Evolutionary conservation across 2,329 filamentous ascomycete species (phyloP), one percentile per base, ranked within the genome.

Genomic region (Epichloe gansuensis): DNA sequence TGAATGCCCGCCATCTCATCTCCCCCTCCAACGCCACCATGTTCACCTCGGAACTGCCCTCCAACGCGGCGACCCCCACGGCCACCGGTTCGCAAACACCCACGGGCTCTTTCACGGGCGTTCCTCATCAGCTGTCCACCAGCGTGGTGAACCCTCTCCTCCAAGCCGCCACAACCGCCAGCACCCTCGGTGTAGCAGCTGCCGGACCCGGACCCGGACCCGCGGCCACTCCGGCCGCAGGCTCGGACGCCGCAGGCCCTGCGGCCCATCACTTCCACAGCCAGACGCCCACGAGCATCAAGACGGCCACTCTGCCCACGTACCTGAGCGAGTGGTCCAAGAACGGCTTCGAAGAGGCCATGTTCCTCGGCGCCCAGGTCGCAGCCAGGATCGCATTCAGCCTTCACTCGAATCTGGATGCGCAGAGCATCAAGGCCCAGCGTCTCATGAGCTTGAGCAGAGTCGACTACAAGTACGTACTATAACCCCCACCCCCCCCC

Each of bases 11-110:
- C 57, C 93, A 95, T 66, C 78, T 96, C 51, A 83, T 98, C 58
- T 95, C 90, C 93, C 93, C 93, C 0, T 90, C 85, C 31, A 91
- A 89, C 1, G 89, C 89, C 49, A 96, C 90, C 42, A 97, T 97
- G 62, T 97, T 97, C 75, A 95, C 90, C 38, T 95, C 89, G 23
- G 93, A 98, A 68, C 82, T 97, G 39, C 93, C 93, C 7, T 96
- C 89, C 8, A 91, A 93, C 69, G 80, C 96, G 64, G 89, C 87
- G 34, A 97, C 93, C 0, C 93, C 93, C 1, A 78, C 85, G 11
- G 90, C 89, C 21, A 97, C 91, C 1, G 91, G 91, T 36, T 82
- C 89, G 15, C 93, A 95, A 68, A 97, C 91, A 1, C 94, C 93
- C 0, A 88, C 87, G 2, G 77, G 72, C 59, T 78, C 71, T 57